These are phyloP conservation scores for Parmales sp. DNA, from an alignment of 108 stramenopile species.

Conservation along the genomic window DNA sequence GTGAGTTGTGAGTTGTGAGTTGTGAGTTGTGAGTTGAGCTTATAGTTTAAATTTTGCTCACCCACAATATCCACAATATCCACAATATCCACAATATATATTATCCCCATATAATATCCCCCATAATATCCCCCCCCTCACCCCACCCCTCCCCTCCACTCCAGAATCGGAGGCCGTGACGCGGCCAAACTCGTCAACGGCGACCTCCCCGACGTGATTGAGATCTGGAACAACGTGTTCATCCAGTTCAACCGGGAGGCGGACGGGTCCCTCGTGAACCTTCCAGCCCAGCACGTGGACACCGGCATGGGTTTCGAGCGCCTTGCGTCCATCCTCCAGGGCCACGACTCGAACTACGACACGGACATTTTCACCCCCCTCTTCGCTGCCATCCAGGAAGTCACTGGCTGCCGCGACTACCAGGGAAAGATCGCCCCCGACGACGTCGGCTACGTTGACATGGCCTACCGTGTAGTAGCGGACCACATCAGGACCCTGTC, in stretches of 20 bases:
- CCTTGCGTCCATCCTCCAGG: constrained; percentile 86
- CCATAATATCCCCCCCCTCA: too few relatives aligned
- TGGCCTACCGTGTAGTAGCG: constrained; percentile 98
- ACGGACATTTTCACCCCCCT: constrained; percentile 95
- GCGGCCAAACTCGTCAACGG: constrained; percentile 88
- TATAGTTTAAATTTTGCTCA: too few relatives aligned
- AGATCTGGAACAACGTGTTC: constrained; percentile 99
- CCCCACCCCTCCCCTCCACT: too few relatives aligned
- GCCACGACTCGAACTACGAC: constrained; percentile 90
- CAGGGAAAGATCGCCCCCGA: constrained; percentile 80
- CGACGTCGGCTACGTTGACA: constrained; percentile 82
- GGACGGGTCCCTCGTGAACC: constrained; percentile 63
- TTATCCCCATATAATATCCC: too few relatives aligned
- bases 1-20: too few relatives aligned
- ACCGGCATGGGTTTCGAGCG: constrained; percentile 99
- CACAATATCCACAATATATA: too few relatives aligned
- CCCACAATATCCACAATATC: too few relatives aligned
- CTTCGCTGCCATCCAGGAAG: constrained; percentile 75
- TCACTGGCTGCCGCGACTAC: constrained; percentile 78
- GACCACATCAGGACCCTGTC: constrained; percentile 95
- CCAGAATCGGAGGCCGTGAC: constrained; percentile 93
- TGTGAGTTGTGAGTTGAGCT: too few relatives aligned
- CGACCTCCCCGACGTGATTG: constrained; percentile 87
- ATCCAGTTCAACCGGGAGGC: constrained; percentile 97
- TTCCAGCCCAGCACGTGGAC: constrained; percentile 95